Evolutionary conservation across 768 basidiomycete species (phyloP).

Genomic region (Tylopilus sp.): DNA sequence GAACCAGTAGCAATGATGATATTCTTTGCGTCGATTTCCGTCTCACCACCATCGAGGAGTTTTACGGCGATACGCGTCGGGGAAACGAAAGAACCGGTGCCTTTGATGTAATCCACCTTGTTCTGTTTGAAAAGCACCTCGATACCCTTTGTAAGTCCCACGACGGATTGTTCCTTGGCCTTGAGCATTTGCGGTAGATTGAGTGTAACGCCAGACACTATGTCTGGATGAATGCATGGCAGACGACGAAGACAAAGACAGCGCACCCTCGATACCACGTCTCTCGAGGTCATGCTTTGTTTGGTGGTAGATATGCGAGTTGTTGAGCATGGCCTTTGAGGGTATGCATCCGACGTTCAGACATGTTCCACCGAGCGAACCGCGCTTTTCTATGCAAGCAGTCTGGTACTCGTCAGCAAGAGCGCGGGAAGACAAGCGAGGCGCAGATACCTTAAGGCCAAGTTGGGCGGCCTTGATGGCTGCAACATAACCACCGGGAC

Average conservation of each 20-base stretch:
- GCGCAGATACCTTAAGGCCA: constrained; percentile 70
- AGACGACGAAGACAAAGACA: neutral
- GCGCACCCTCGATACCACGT: constrained; percentile 89
- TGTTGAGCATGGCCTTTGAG: constrained; percentile 99
- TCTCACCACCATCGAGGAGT: constrained; percentile 80
- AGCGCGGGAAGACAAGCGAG: neutral
- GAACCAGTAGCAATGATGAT: constrained; percentile 94
- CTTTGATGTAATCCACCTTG: constrained; percentile 98
- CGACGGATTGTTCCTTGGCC: constrained; percentile 85
- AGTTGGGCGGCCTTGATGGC: constrained; percentile 98
- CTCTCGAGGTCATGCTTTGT: constrained; percentile 83
- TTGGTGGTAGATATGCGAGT: constrained; percentile 97
- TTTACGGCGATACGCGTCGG: constrained; percentile 62
- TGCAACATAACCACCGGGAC: constrained; percentile 96
- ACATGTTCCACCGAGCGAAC: constrained; percentile 94
- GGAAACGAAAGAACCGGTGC: constrained; percentile 82
- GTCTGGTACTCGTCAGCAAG: constrained; percentile 50
- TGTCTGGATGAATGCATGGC: constrained; percentile 16
- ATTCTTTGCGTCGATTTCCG: constrained; percentile 88
- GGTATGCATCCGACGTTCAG: constrained; percentile 99
- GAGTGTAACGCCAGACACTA: constrained; percentile 70
- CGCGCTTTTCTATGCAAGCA: constrained; percentile 95
- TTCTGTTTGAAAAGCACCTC: constrained; percentile 95
- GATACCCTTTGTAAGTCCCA: constrained; percentile 85
- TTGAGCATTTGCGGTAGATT: constrained; percentile 91